Conservation (phyloP, 192 early-diverging fungal species). For the Rhizoclosmatium globosum region DNA sequence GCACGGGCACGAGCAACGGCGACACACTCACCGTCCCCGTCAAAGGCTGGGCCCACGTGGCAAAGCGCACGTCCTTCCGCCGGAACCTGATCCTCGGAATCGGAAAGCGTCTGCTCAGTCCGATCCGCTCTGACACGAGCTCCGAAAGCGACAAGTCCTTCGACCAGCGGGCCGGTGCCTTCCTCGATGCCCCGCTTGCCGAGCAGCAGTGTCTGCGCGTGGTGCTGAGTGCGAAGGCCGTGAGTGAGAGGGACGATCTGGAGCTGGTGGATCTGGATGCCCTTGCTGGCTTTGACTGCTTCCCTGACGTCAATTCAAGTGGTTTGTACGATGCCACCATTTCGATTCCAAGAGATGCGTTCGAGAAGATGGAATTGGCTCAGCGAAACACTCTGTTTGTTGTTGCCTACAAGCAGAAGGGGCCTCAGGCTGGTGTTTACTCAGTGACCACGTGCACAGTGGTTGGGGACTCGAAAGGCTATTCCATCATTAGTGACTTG, state of each 20-base stretch:
- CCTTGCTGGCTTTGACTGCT: not conserved
- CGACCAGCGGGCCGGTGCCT: slow-evolving; percentile 45
- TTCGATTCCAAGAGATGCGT: not conserved
- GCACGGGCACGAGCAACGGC: not conserved
- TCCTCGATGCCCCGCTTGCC: slow-evolving; percentile 35
- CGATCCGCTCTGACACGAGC: slow-evolving; percentile 14
- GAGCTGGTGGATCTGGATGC: slow-evolving; percentile 3
- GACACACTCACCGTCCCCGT: slow-evolving; percentile 15
- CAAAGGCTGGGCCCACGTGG: slow-evolving; percentile 46
- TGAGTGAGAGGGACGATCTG: slow-evolving; percentile 42
- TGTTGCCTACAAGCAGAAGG: slow-evolving; percentile 41
- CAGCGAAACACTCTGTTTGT: slow-evolving; percentile 40
- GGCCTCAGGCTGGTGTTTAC: slow-evolving; percentile 36
- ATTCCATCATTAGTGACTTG: slow-evolving; percentile 80
- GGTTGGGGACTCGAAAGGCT: slow-evolving; percentile 67
- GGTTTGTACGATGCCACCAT: slow-evolving; percentile 6
- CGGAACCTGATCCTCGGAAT: slow-evolving; percentile 39
- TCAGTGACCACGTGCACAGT: slow-evolving; percentile 63
- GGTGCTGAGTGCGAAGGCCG: slow-evolving; percentile 56
- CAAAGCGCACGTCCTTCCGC: slow-evolving; percentile 8
- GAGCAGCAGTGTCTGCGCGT: slow-evolving; percentile 44
- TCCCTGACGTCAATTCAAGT: not conserved
- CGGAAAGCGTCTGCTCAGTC: slow-evolving; percentile 24
- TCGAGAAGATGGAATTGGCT: slow-evolving; percentile 31
- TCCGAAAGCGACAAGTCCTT: slow-evolving; percentile 18